These are phyloP conservation scores for Cutaneotrichosporon dermatis DNA, from an alignment of 1,284 basidiomycete species.

Conservation along the genomic window DNA sequence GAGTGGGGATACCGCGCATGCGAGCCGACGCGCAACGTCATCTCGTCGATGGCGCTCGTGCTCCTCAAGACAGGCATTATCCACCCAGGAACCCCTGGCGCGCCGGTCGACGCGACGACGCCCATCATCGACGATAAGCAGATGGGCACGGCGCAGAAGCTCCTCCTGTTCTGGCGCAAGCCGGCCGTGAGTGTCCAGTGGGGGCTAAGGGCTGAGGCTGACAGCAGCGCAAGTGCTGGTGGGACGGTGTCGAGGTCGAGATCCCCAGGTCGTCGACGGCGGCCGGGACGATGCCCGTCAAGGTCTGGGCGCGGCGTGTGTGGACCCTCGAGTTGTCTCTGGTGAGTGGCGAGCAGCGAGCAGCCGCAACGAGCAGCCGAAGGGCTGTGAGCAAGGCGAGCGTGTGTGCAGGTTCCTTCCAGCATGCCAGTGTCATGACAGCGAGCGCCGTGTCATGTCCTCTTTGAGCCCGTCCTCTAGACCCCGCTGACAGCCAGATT, in stretches of 20 bases:
- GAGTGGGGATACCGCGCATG: constrained; percentile 95
- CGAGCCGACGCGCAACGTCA: constrained; percentile 92
- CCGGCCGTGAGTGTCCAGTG: constrained; percentile 68
- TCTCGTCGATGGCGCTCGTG: constrained; percentile 95
- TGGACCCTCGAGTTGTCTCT: constrained; percentile 97
- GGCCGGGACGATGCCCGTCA: constrained; percentile 59
- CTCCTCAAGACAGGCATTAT: constrained; percentile 94
- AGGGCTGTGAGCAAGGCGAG: too few relatives aligned
- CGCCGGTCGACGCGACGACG: constrained; percentile 19
- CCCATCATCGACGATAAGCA: constrained; percentile 72
- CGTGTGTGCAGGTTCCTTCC: too few relatives aligned
- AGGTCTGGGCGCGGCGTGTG: constrained; percentile 95
- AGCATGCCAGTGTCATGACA: too few relatives aligned
- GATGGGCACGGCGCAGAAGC: constrained; percentile 95
- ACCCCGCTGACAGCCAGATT: constrained; percentile 2
- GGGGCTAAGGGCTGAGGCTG: constrained; percentile 10
- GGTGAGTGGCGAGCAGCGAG: constrained; percentile 55
- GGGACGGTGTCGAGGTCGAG: constrained; percentile 94
- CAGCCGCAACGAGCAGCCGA: too few relatives aligned
- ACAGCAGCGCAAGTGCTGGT: constrained; percentile 93
- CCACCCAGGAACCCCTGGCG: constrained; percentile 53
- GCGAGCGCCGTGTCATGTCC: too few relatives aligned
- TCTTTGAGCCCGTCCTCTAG: too few relatives aligned
- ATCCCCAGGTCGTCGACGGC: constrained; percentile 52
- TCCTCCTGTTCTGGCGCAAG: constrained; percentile 97